Conservation (phyloP, 2,329 filamentous ascomycete genomes). For the Zelopaecilomyces penicillatus region DNA sequence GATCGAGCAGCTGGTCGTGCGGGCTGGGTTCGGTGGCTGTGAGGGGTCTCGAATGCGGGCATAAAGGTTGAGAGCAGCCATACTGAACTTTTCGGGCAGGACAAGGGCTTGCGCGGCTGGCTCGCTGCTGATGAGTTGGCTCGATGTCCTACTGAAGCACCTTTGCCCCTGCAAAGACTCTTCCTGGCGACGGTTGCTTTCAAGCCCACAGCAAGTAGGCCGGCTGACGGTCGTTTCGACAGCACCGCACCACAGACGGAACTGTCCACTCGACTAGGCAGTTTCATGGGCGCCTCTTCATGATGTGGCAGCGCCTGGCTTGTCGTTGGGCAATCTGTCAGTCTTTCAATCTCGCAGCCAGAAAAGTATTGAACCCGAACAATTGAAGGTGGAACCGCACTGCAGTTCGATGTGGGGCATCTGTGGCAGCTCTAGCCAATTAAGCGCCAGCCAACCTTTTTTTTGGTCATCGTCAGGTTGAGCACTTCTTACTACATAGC, state of each 20-base stretch:
- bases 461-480: no score
- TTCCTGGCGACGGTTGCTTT: slow-evolving; percentile 14
- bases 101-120: slow-evolving; percentile 7
- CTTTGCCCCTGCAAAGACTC: slow-evolving; percentile 16
- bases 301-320: slow-evolving; percentile 23
- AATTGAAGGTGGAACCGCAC: not conserved
- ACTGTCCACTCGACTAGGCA: slow-evolving; percentile 50
- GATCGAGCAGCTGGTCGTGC: slow-evolving; percentile 8
- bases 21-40: slow-evolving; percentile 2
- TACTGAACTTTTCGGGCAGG: slow-evolving; percentile 25
- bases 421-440: slow-evolving; percentile 5
- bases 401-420: not conserved
- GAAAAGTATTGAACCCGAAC: slow-evolving; percentile 7
- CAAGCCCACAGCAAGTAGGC: slow-evolving; percentile 12
- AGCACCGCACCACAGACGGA: slow-evolving; percentile 50
- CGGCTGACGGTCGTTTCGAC: slow-evolving; percentile 33
- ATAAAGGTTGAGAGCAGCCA: slow-evolving; percentile 37
- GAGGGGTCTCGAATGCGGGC: slow-evolving; percentile 16
- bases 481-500: no score
- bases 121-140: slow-evolving; percentile 4
- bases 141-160: slow-evolving; percentile 12
- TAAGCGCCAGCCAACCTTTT: not conserved
- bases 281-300: slow-evolving; percentile 53
- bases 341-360: slow-evolving; percentile 1
- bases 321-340: slow-evolving; percentile 1